Evolutionary conservation across 2,329 filamentous ascomycete genomes (phyloP), one percentile per base, ranked within the genome.

Genomic region (Clathrospora elynae): DNA sequence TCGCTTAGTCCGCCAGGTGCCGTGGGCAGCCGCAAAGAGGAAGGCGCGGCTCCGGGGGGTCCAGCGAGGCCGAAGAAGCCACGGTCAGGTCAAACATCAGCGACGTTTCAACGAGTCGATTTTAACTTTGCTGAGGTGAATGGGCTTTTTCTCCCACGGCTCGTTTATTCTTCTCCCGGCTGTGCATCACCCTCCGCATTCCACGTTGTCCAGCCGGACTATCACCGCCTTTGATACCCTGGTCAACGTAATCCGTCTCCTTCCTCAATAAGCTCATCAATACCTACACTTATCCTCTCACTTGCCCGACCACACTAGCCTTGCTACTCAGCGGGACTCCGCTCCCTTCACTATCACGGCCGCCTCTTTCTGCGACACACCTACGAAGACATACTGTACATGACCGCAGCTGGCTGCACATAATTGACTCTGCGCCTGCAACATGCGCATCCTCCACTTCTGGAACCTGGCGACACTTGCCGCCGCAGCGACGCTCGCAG

Each of bases 361-460:
- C 30, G 26, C 38, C 36, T 18, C 11, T 32, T 33, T 14, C 48
- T 37, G 13, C 19, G 12, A 23, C 28, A 13, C n/a, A 14, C 14
- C 10, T 33, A 28, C 39, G 12, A 36, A 14, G 10, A 12, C 26
- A 22, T 16, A 41, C 46, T 34, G 30, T 48, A 49, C 42, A 57
- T 55, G 56, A 45, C 36, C 35, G 50, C 49, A 49, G 35, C 44
- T 44, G 46, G 43, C 48, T 48, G 46, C 48, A 22, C 44, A 37
- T 52, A 39, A 22, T 45, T 36, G 26, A 31, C 31, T 42, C 32
- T 22, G 48, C 46, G 39, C 36, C 40, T 17, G 32, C 48, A 42
- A 43, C 39, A 55, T 72, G 70, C 70, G 68, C 56, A 38, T 74
- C 47, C 74, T 79, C 47, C 57, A 82, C 37, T 62, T 86, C 40